Conservation (phyloP, 192 early-diverging fungal species). For the Chytriomyces sp. region DNA sequence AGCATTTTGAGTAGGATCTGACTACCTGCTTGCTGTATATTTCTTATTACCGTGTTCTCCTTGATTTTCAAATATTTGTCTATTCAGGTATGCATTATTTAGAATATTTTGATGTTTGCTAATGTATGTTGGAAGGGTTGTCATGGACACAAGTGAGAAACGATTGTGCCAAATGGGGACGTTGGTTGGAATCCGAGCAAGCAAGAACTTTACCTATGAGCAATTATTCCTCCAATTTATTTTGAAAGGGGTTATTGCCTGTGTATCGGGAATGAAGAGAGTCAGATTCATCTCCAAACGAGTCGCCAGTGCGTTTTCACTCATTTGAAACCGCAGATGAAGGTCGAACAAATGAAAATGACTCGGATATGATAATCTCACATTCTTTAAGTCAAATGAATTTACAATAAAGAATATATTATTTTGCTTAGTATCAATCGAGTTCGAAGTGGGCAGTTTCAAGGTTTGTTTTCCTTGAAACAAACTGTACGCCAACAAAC, state of each 20-base stretch:
- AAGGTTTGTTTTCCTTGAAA: not conserved
- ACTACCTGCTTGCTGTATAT: constrained; percentile 2
- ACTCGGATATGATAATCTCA: constrained; percentile 2
- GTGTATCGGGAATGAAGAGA: constrained; percentile 2
- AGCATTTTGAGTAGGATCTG: not conserved
- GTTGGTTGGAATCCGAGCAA: too few species aligned
- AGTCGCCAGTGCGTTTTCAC: not conserved
- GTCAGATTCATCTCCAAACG: not conserved
- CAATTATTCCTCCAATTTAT: not conserved
- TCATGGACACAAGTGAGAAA: too few species aligned
- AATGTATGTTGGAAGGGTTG: too few species aligned
- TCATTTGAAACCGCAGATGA: not conserved
- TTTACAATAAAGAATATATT: too few species aligned
- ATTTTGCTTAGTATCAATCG: too few species aligned
- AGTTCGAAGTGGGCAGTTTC: not conserved
- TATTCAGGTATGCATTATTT: too few species aligned
- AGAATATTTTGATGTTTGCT: too few species aligned
- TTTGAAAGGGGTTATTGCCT: not conserved
- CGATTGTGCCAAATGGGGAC: too few species aligned
- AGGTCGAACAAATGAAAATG: constrained; percentile 2
- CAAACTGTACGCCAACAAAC: not conserved
- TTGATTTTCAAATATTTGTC: too few species aligned
- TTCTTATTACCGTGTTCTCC: not conserved
- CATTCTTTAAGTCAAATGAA: not conserved
- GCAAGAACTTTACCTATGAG: too few species aligned